Conservation (phyloP, 495 filamentous ascomycete genomes). For the Penicillium tannophilum region DNA sequence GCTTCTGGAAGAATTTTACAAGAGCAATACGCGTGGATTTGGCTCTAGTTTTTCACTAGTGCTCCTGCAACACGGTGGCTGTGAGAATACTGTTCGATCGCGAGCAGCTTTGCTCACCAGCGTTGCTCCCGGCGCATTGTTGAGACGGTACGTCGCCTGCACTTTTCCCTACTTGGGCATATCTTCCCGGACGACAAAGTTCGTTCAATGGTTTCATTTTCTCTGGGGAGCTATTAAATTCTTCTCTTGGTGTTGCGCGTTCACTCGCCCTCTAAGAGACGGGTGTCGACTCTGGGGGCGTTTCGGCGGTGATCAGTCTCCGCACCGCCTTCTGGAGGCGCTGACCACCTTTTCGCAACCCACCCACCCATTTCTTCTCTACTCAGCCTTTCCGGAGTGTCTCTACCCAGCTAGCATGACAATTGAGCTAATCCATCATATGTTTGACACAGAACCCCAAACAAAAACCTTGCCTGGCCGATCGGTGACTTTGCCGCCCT, state of each 20-base stretch:
- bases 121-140: conserved; percentile 46
- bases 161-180: conserved; percentile 20
- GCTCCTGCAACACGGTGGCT: conserved; percentile 30
- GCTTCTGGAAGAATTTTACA: conserved; percentile 15
- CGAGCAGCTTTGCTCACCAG: conserved; percentile 41
- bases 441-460: conserved; percentile 21
- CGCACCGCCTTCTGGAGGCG: conserved; percentile 50
- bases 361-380: conserved; percentile 23
- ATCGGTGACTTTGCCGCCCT: conserved; percentile 27
- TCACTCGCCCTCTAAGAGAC: conserved; percentile 23
- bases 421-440: conserved; percentile 29
- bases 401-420: conserved; percentile 24
- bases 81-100: conserved; percentile 41
- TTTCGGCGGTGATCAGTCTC: conserved; percentile 49
- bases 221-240: conserved; percentile 6
- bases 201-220: neutral
- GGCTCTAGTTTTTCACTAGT: neutral
- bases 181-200: conserved; percentile 7
- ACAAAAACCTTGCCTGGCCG: conserved; percentile 9
- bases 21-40: conserved; percentile 24
- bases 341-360: conserved; percentile 28
- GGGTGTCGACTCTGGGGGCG: conserved; percentile 37
- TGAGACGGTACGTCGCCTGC: conserved; percentile 45
- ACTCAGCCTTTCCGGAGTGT: conserved; percentile 4
- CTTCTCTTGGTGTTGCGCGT: conserved; percentile 27